phyloP scores from a whole-genome alignment of 805 yeast genomes.

The Yamadazyma endophytica region DNA sequence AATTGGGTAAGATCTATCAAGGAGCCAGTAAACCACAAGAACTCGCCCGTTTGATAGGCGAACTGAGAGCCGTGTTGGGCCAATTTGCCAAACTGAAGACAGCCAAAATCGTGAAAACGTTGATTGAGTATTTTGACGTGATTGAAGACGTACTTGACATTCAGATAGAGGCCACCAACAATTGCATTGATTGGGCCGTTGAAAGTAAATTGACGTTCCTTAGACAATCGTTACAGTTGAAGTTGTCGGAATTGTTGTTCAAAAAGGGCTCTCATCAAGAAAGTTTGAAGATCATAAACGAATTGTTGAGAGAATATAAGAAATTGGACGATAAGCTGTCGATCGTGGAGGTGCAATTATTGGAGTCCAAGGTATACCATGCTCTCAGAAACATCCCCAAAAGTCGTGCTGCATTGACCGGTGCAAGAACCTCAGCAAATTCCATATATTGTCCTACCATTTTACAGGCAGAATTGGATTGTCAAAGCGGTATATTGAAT shows the following conservation, averaged over 20 bases:
- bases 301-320: conserved; percentile 78
- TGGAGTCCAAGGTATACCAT: conserved; percentile 87
- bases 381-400: conserved; percentile 88
- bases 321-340: conserved; percentile 94
- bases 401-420: conserved; percentile 85
- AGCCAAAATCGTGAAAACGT: conserved; percentile 78
- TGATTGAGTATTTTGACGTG: conserved; percentile 73
- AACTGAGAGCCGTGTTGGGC: conserved; percentile 68
- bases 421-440: conserved; percentile 97
- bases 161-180: conserved; percentile 70
- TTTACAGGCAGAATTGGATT: conserved; percentile 89
- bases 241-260: conserved; percentile 73
- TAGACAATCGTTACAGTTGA: conserved; percentile 82
- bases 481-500: conserved; percentile 91
- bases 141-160: conserved; percentile 60
- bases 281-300: conserved; percentile 67
- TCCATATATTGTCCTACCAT: conserved; percentile 93
- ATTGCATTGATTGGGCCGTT: conserved; percentile 84
- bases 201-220: conserved; percentile 80
- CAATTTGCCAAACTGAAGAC: conserved; percentile 90
- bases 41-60: conserved; percentile 58
- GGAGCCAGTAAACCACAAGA: conserved; percentile 43
- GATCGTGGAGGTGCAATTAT: conserved; percentile 88
- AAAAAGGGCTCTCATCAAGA: conserved; percentile 61
- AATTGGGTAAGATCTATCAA: conserved; percentile 71